Conservation (phyloP, 2,329 filamentous ascomycete genomes). For the Cadophora sp. region DNA sequence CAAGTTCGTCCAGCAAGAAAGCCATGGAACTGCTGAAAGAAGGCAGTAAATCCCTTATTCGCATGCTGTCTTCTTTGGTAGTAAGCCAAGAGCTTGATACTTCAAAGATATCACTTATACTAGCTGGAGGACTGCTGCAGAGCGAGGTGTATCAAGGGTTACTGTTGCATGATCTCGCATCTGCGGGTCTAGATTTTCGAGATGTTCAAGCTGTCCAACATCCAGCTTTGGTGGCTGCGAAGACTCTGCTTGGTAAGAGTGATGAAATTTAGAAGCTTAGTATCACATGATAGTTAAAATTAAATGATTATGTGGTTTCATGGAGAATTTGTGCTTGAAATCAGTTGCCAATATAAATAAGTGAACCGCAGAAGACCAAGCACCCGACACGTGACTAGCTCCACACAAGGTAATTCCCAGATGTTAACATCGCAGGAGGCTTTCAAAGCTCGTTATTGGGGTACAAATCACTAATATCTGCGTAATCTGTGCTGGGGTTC, state of each 20-base stretch:
- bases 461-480: too few species aligned
- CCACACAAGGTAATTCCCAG: too few species aligned
- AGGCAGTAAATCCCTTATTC: neutral
- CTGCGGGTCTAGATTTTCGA: neutral
- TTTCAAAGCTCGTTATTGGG: too few species aligned
- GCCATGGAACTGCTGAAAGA: neutral
- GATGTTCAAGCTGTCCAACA: neutral
- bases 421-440: too few species aligned
- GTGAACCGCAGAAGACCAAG: too few species aligned
- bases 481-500: too few species aligned
- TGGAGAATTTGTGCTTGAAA: too few species aligned
- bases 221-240: neutral
- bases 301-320: too few species aligned
- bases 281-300: too few species aligned
- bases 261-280: neutral
- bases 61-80: neutral
- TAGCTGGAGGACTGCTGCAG: slow-evolving; percentile 7
- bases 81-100: neutral
- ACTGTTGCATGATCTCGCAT: neutral
- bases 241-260: neutral
- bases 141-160: neutral
- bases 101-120: neutral
- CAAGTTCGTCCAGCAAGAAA: neutral
- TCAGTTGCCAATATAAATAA: too few species aligned
- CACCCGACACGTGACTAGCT: too few species aligned